Conservation (phyloP, 305 asterid genomes). For the Solanum chacoense region DNA sequence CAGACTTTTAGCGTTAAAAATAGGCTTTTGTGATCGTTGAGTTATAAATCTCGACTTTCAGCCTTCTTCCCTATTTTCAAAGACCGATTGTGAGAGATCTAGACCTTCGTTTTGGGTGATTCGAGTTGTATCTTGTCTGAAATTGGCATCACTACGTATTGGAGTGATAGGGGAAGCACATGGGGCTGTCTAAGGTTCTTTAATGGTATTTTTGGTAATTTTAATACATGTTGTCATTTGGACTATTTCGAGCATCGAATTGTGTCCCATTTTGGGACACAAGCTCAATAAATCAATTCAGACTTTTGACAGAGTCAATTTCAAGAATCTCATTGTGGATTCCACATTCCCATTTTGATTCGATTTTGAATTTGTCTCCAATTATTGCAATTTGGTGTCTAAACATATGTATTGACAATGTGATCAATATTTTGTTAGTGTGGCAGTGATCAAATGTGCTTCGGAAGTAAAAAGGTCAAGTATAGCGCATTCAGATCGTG, state of each 20-base stretch:
- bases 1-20: background rate
- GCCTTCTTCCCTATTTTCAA: background rate
- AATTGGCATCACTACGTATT: background rate
- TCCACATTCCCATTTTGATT: background rate
- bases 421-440: background rate
- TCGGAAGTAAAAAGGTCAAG: background rate
- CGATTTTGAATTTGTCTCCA: background rate
- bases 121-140: rapidly evolving
- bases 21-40: background rate
- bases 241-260: background rate
- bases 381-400: background rate
- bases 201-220: background rate
- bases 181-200: background rate
- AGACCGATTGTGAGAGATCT: background rate
- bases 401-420: background rate
- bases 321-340: background rate
- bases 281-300: background rate
- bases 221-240: background rate
- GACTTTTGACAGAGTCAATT: background rate
- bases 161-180: background rate
- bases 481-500: background rate
- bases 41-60: background rate
- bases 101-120: background rate
- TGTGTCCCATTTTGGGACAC: background rate
- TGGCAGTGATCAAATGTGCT: background rate